phyloP scores from a whole-genome alignment of 306 rosid genomes.

The Boehmeria nivea region DNA sequence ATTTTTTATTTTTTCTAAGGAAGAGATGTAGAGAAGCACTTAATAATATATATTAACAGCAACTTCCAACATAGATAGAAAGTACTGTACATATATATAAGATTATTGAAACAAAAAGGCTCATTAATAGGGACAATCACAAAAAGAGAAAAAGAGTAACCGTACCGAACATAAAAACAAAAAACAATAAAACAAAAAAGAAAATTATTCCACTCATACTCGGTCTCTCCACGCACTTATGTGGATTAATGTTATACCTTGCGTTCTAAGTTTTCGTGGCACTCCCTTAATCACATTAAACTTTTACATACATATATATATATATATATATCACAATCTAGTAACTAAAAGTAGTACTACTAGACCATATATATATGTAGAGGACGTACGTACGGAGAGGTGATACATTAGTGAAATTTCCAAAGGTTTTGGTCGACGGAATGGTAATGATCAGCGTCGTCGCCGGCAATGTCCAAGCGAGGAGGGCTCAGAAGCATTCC shows the following conservation, averaged over 20 bases:
- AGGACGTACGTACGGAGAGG: not conserved
- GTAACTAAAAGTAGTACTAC: too few relatives aligned
- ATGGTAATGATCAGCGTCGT: constrained; percentile 3
- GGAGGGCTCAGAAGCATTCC: constrained; percentile 98
- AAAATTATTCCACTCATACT: too few relatives aligned
- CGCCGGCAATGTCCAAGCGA: constrained; percentile 36
- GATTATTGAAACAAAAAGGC: not conserved
- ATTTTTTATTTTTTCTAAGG: too few relatives aligned
- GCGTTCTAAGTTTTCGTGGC: constrained; percentile 29
- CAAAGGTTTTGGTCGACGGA: constrained; percentile 34
- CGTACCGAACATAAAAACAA: constrained; percentile 6
- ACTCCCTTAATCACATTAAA: constrained; percentile 22
- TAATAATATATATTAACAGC: too few relatives aligned
- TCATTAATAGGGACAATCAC: not conserved
- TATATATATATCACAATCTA: too few relatives aligned
- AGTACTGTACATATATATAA: not conserved
- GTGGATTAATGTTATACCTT: too few relatives aligned
- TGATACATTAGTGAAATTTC: constrained; percentile 27
- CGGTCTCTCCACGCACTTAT: too few relatives aligned
- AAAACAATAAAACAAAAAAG: constrained; percentile 8
- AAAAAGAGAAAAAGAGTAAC: constrained; percentile 15
- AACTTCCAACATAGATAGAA: not conserved
- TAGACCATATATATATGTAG: not conserved
- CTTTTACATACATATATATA: too few relatives aligned
- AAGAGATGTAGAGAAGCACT: too few relatives aligned